These are phyloP conservation scores for Vaccinium myrtillus DNA, from an alignment of 148 eudicot species.

Conservation along the genomic window DNA sequence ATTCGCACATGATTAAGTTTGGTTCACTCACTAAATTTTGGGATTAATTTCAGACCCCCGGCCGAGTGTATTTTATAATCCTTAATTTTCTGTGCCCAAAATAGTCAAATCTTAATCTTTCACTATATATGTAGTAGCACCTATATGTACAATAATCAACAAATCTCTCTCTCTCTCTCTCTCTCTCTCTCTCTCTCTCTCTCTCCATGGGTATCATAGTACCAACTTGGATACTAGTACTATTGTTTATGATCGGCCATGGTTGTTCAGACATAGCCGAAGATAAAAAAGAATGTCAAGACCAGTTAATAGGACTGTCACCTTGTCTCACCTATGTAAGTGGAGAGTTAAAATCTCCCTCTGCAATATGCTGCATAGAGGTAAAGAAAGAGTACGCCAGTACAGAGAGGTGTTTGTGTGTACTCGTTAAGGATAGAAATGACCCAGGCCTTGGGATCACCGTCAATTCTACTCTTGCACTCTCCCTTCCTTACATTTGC, in stretches of 20 bases:
- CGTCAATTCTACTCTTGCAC: conserved; percentile 30
- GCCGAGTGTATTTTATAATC: too few relatives aligned
- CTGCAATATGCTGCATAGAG: conserved; percentile 22
- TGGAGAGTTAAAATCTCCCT: conserved; percentile 18
- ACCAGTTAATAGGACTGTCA: conserved; percentile 21
- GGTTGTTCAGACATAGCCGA: conserved; percentile 21
- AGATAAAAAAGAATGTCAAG: conserved; percentile 30
- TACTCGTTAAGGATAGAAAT: conserved; percentile 31
- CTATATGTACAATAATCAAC: too few relatives aligned
- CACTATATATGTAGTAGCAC: background rate
- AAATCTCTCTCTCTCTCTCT: background rate
- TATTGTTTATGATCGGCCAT: conserved; percentile 3
- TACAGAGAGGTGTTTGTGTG: conserved; percentile 29
- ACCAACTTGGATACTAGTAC: background rate
- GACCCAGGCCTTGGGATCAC: conserved; percentile 35
- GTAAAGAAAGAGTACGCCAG: conserved; percentile 1
- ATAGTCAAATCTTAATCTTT: too few relatives aligned
- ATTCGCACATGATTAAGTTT: too few relatives aligned
- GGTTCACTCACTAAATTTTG: too few relatives aligned
- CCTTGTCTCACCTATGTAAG: conserved; percentile 24
- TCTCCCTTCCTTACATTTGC: conserved; percentile 29
- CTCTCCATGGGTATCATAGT: background rate
- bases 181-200: conserved; percentile 7
- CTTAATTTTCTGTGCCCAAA: too few relatives aligned
- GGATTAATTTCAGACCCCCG: too few relatives aligned